Conservation (phyloP, 2,329 filamentous ascomycete genomes). For the Metarhizium robertsii region DNA sequence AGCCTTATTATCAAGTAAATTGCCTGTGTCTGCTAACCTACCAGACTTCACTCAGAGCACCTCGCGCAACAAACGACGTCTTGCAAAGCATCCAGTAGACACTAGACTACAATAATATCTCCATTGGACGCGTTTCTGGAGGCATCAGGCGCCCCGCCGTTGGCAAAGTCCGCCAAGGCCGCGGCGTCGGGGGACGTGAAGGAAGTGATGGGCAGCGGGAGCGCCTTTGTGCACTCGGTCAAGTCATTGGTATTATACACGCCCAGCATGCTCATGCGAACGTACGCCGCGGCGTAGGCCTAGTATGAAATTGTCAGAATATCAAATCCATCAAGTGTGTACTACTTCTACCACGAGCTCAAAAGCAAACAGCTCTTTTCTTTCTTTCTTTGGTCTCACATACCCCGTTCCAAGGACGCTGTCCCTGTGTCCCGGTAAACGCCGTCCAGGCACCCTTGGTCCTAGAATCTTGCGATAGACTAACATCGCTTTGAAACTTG, state of each 20-base stretch:
- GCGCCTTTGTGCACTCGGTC: slow-evolving; percentile 41
- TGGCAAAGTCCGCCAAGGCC: not conserved
- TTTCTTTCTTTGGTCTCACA: not conserved
- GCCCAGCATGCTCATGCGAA: slow-evolving; percentile 42
- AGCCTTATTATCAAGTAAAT: too few species aligned
- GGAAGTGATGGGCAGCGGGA: not conserved
- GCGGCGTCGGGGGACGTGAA: not conserved
- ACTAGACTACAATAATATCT: not conserved
- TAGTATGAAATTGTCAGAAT: slow-evolving; percentile 8
- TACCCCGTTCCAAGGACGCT: slow-evolving; percentile 31
- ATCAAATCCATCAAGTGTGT: not conserved
- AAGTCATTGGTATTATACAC: slow-evolving; percentile 45
- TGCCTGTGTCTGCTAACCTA: too few species aligned
- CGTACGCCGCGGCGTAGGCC: slow-evolving; percentile 41
- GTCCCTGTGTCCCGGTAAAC: slow-evolving; percentile 21
- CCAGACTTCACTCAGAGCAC: too few species aligned
- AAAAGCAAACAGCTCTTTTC: not conserved
- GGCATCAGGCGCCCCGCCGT: not conserved
- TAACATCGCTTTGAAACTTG: slow-evolving; percentile 30
- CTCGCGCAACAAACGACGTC: too few species aligned
- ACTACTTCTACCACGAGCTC: not conserved
- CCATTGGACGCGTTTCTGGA: not conserved
- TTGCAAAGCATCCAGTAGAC: too few species aligned
- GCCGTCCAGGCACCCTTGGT: slow-evolving; percentile 24
- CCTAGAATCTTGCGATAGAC: slow-evolving; percentile 23